Evolutionary conservation across 768 basidiomycete species (phyloP).

Genomic region (Rhizopogon salebrosus): DNA sequence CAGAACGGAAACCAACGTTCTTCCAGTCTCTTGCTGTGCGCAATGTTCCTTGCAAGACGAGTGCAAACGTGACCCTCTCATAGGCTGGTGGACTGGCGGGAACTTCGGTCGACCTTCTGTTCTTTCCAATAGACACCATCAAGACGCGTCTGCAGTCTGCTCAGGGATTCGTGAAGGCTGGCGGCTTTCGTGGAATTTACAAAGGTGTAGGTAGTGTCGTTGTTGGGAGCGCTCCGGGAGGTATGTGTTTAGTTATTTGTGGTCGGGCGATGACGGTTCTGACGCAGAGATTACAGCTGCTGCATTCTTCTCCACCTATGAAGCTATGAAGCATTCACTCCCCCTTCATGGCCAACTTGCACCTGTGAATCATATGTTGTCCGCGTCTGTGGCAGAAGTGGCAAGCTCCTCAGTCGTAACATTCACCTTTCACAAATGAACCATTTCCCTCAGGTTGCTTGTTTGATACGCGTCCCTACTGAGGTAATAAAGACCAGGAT

Average conservation of each 20-base stretch:
- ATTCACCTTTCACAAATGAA: slow-evolving; percentile 8
- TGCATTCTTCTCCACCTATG: slow-evolving; percentile 92
- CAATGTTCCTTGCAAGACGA: slow-evolving; percentile 7
- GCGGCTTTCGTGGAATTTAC: slow-evolving; percentile 89
- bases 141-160: slow-evolving; percentile 92
- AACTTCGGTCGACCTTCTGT: slow-evolving; percentile 87
- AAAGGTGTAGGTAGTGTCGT: slow-evolving; percentile 92
- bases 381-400: slow-evolving; percentile 59
- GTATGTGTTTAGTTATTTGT: slow-evolving; percentile 36
- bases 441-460: slow-evolving; percentile 57
- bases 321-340: slow-evolving; percentile 73
- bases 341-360: slow-evolving; percentile 57
- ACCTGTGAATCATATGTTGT: slow-evolving; percentile 57
- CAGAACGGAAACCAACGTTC: slow-evolving; percentile 35
- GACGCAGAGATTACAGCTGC: slow-evolving; percentile 58
- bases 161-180: slow-evolving; percentile 79
- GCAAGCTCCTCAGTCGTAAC: slow-evolving; percentile 28
- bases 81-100: slow-evolving; percentile 91
- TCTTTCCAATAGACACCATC: slow-evolving; percentile 95
- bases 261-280: not conserved
- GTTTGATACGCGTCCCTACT: slow-evolving; percentile 90
- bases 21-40: slow-evolving; percentile 43
- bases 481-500: slow-evolving; percentile 94
- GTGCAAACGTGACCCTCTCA: slow-evolving; percentile 5
- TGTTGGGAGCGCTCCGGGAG: slow-evolving; percentile 93